Base-by-base conservation (phyloP, 495 filamentous ascomycete species). In the Gamarada debralockiae region DNA sequence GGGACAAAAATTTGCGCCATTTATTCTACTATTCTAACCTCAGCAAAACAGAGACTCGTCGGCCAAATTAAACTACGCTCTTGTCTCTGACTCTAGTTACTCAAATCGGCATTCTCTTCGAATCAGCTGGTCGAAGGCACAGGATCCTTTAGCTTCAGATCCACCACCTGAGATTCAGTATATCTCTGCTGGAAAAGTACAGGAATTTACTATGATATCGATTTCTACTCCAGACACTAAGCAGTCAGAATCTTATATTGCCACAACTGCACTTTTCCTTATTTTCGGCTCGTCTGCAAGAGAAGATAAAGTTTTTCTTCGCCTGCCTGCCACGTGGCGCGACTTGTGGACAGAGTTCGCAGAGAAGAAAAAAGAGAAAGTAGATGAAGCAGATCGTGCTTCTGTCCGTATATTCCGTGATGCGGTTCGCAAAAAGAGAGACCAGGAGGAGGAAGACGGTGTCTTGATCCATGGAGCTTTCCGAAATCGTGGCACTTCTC, bases 171-270 rank as follows among this genome's bases (percentile, higher is more conserved):
- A 70, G 20, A 62, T 79, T 17, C 72, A 80, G 12, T 70, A 67
- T 34, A 63, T 66, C 15, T 67, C 56, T 18, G 50, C 58, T 41
- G 54, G 69, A 4, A 70, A 73, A 41, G 70, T 68, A 18, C 70
- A 73, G 3, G 73, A 68, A 47, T 79, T 90, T 49, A 85, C 83
- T 31, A 96, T 96, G 90, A 73, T 71, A 12, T 71, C 77, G 0
- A 65, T 95, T 36, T 82, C 89, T n/a, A 86, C 90, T 9, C 84
- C 89, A 0, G 86, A 86, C 39, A 40, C 73, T 1, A 81, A 82
- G 55, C 93, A 98, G 64, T 91, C 92, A 8, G 91, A 97, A 65
- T 81, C 81, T 8, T 97, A 83, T 59, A 80, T 95, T 38, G 88
- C 89, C 3, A 96, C 92, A 1, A 73, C 82, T 20, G 90, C 84